Evolutionary conservation across 352 stramenopile species (phyloP).

Genomic region (Globisporangium spinosum): DNA sequence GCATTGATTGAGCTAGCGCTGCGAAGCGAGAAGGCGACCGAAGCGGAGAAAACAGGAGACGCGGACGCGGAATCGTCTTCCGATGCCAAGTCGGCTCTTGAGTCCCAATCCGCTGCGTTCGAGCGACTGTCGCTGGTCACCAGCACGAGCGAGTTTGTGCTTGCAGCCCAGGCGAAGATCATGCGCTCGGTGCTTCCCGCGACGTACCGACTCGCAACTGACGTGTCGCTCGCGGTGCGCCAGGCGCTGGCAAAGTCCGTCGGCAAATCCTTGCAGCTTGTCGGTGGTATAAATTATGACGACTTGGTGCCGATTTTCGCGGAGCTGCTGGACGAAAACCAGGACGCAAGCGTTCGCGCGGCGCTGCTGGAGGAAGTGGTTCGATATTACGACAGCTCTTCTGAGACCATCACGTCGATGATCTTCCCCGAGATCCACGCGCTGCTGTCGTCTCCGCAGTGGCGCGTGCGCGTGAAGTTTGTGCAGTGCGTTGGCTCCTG

Average conservation of each 20-base stretch:
- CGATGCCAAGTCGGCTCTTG: slow-evolving; percentile 2
- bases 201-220: slow-evolving; percentile 71
- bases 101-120: slow-evolving; percentile 26
- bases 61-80: background rate
- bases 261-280: slow-evolving; percentile 65
- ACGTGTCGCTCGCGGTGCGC: slow-evolving; percentile 74
- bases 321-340: slow-evolving; percentile 75
- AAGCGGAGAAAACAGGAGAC: slow-evolving; percentile 1
- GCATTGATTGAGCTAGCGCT: slow-evolving; percentile 51
- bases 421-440: slow-evolving; percentile 69
- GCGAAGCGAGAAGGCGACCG: slow-evolving; percentile 20
- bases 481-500: slow-evolving; percentile 82
- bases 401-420: slow-evolving; percentile 61
- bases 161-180: slow-evolving; percentile 74
- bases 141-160: slow-evolving; percentile 36
- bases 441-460: slow-evolving; percentile 62
- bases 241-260: slow-evolving; percentile 73
- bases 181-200: slow-evolving; percentile 72
- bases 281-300: slow-evolving; percentile 67
- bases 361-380: slow-evolving; percentile 83
- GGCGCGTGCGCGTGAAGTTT: slow-evolving; percentile 84
- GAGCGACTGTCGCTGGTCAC: slow-evolving; percentile 19
- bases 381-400: slow-evolving; percentile 63
- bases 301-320: slow-evolving; percentile 82
- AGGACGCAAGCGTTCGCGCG: slow-evolving; percentile 75